phyloP scores from a whole-genome alignment of 331 rosid species.

The Pyracantha coccinea region DNA sequence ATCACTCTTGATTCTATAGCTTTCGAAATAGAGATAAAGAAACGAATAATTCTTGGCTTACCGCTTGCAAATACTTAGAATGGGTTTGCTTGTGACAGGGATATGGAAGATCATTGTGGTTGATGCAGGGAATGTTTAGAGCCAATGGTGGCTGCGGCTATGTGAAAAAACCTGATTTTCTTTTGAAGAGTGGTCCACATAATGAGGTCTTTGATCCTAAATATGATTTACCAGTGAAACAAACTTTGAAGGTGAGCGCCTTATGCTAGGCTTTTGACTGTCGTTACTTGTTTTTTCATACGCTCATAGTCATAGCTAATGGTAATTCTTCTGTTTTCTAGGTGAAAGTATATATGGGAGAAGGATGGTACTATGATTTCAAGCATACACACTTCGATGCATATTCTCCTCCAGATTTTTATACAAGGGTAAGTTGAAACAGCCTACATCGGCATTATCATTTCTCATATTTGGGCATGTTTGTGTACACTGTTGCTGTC shows the following conservation, averaged over 20 bases:
- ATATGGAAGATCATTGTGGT: slow-evolving; percentile 89
- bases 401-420: slow-evolving; percentile 96
- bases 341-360: slow-evolving; percentile 96
- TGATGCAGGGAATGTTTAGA: slow-evolving; percentile 98
- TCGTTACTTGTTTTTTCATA: neutral
- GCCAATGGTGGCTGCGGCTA: slow-evolving; percentile 91
- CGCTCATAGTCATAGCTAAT: neutral
- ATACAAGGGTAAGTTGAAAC: slow-evolving; percentile 64
- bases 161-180: slow-evolving; percentile 86
- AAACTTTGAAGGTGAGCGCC: slow-evolving; percentile 62
- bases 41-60: neutral
- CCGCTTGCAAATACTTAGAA: neutral
- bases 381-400: slow-evolving; percentile 79
- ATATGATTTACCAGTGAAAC: slow-evolving; percentile 41
- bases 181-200: slow-evolving; percentile 40
- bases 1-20: neutral
- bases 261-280: neutral
- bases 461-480: neutral
- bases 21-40: neutral
- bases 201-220: slow-evolving; percentile 72
- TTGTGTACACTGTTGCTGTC: neutral
- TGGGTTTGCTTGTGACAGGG: slow-evolving; percentile 48
- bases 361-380: slow-evolving; percentile 96
- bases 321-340: slow-evolving; percentile 17
- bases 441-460: neutral